Evolutionary conservation across 192 early-diverging fungal genomes (phyloP).

Genomic region (Allomyces arbusculus): DNA sequence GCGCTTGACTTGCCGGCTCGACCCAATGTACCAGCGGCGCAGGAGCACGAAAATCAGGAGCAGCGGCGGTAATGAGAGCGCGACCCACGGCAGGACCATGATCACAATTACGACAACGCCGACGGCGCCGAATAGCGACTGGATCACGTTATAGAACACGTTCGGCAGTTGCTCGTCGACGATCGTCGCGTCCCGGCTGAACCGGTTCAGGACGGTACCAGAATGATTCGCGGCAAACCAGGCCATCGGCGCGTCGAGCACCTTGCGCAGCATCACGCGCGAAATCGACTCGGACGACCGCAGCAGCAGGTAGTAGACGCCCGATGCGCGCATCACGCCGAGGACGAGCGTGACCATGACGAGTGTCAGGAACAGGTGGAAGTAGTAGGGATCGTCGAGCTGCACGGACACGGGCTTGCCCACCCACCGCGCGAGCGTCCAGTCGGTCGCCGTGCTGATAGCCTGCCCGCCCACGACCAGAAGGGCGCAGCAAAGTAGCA

Average conservation of each 20-base stretch:
- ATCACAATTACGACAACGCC: constrained; percentile 38
- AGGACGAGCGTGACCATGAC: not conserved
- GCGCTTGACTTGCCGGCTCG: constrained; percentile 45
- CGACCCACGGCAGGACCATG: constrained; percentile 37
- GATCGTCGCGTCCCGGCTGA: not conserved
- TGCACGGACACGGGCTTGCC: not conserved
- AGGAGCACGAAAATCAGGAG: constrained; percentile 23
- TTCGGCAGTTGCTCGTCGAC: constrained; percentile 1
- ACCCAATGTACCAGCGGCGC: constrained; percentile 25
- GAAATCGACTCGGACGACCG: not conserved
- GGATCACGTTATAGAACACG: constrained; percentile 27
- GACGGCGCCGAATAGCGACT: constrained; percentile 38
- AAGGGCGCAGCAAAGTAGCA: not conserved
- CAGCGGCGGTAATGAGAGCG: constrained; percentile 25
- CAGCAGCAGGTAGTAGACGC: not conserved
- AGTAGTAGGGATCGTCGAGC: not conserved
- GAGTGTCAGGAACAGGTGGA: not conserved
- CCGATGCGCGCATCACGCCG: not conserved
- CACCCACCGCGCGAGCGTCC: not conserved
- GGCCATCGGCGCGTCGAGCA: not conserved
- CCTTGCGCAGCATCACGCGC: not conserved
- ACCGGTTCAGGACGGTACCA: not conserved
- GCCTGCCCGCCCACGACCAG: not conserved
- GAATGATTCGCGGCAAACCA: not conserved
- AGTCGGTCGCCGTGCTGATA: not conserved